These are phyloP conservation scores for Acer negundo DNA, from an alignment of 345 rosid species.

Conservation along the genomic window DNA sequence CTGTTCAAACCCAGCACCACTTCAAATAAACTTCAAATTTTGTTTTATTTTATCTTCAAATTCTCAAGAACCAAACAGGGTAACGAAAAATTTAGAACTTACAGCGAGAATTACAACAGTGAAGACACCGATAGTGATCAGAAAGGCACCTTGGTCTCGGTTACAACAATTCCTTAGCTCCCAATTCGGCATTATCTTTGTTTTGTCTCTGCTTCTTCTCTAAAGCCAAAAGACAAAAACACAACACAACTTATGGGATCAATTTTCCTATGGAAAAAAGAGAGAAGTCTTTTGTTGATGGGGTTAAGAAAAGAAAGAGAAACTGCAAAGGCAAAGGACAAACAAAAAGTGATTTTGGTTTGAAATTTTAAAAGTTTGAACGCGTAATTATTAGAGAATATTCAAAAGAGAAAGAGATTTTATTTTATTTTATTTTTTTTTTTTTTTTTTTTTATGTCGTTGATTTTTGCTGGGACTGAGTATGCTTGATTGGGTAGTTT, in stretches of 20 bases:
- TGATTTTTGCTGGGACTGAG: too few species aligned
- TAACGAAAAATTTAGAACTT: constrained; percentile 25
- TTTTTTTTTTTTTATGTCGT: too few species aligned
- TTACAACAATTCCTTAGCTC: constrained; percentile 83
- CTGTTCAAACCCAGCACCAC: neutral
- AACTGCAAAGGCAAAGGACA: neutral
- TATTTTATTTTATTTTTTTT: too few species aligned
- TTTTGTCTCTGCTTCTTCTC: neutral
- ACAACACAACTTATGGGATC: neutral
- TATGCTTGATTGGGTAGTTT: too few species aligned
- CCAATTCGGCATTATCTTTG: constrained; percentile 60
- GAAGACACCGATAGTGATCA: constrained; percentile 74
- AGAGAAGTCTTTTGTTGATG: neutral
- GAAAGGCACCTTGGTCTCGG: constrained; percentile 61
- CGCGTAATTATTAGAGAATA: neutral
- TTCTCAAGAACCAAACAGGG: constrained; percentile 22
- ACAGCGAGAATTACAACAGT: constrained; percentile 85
- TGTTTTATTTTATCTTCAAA: neutral
- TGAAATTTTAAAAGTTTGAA: too few species aligned
- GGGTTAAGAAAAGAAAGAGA: neutral
- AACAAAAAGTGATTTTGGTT: neutral
- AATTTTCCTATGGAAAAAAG: neutral
- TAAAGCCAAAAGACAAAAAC: neutral
- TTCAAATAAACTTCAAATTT: neutral
- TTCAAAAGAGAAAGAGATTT: neutral